Evolutionary conservation across 768 basidiomycete species (phyloP), one percentile per base, ranked within the genome.

Genomic region (Mrakia gelida): DNA sequence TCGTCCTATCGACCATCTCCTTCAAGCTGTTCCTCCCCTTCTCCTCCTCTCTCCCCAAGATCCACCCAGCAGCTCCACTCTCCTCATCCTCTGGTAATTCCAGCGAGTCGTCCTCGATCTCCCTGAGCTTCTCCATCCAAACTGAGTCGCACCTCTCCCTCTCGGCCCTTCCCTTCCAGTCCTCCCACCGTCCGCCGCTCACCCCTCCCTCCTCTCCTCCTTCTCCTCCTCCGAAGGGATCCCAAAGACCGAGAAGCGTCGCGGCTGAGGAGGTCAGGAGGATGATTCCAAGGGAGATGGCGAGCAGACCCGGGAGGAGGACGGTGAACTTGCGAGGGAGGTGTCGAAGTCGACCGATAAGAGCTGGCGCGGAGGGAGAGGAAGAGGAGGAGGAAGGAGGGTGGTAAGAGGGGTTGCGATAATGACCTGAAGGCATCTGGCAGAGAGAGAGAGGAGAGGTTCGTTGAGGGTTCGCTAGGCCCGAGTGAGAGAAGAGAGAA

Each of bases 1-100:
- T 81, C 5, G 87, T 86, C 23, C 82, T 79, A n/a, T 82, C 70
- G 3, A 87, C 84, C 32, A 86, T 80, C 32, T 81, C 82, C 62
- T 80, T 81, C n/a, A 87, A 75, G 32, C 81, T 82, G 73, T 83
- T 79, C 59, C 83, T 38, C 9, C 73, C 77, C 23, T 52, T 68
- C 26, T 18, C 26, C 28, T 74, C 65, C 43, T 75, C 77, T 21
- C 32, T 32, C 21, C 67, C 77, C 80, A 75, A 78, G 74, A 59
- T 80, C 59, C 59, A 59, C 13, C 26, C 59, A 16, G 15, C 49
- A 21, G 61, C 61, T 11, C 3, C 61, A 32, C n/a, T 28, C 9
- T 32, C 21, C 63, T 65, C 30, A 32, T 38, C 32, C 26, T 10
- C 32, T 34, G 30, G 7, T 15, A 38, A 7, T 3, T 38, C 30